phyloP scores from a whole-genome alignment of 257 asterid genomes.

The Solanum peruvianum region DNA sequence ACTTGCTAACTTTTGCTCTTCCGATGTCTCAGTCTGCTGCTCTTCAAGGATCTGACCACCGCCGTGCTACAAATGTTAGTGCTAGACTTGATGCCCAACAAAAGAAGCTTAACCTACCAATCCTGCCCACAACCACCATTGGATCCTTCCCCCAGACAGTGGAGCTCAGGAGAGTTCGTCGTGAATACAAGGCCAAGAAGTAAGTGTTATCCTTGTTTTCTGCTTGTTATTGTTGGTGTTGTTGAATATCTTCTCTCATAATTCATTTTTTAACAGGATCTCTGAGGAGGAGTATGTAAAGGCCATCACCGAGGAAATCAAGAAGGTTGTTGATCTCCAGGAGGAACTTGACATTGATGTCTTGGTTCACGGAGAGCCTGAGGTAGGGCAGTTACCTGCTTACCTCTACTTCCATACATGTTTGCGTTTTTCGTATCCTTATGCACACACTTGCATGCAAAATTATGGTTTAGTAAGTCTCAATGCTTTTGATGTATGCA shows the following conservation, averaged over 20 bases:
- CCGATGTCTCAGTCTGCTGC: conserved; percentile 50
- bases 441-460: not conserved
- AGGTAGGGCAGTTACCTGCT: conserved; percentile 36
- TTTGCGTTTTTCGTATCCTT: not conserved
- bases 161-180: conserved; percentile 91
- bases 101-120: conserved; percentile 92
- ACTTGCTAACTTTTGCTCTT: not conserved
- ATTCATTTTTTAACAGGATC: conserved; percentile 35
- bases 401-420: not conserved
- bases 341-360: conserved; percentile 99
- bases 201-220: conserved; percentile 17
- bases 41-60: conserved; percentile 89
- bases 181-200: conserved; percentile 97
- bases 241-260: not conserved
- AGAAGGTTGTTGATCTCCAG: conserved; percentile 90
- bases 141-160: conserved; percentile 97
- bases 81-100: conserved; percentile 96
- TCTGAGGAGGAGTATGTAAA: conserved; percentile 81
- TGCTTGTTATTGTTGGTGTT: not conserved
- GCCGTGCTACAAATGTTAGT: conserved; percentile 88
- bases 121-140: conserved; percentile 96
- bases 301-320: conserved; percentile 79
- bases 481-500: conserved; percentile 19
- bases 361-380: conserved; percentile 99
- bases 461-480: not conserved